phyloP scores from a whole-genome alignment of 495 filamentous ascomycete genomes.

The Geoglossum glabrum region DNA sequence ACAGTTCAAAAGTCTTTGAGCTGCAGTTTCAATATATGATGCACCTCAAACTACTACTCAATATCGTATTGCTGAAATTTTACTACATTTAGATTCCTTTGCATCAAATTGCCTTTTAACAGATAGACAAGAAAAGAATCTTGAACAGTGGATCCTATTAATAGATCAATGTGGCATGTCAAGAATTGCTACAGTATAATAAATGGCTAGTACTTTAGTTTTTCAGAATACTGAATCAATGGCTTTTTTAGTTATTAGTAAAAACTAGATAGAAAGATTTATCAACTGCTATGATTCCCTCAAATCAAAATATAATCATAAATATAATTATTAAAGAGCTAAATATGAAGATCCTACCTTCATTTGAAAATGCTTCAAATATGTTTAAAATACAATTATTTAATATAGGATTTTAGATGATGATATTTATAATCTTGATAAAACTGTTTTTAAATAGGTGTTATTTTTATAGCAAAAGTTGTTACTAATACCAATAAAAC shows the following conservation, averaged over 20 bases:
- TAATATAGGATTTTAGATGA: constrained; percentile 6
- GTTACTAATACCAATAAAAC: background rate
- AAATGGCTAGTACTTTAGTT: constrained; percentile 1
- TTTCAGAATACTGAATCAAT: background rate
- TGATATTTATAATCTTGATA: constrained; percentile 9
- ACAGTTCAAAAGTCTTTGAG: background rate
- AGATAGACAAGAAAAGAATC: background rate
- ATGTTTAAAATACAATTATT: background rate
- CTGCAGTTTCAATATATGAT: background rate
- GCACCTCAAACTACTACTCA: background rate
- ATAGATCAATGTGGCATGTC: constrained; percentile 3
- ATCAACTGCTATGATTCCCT: constrained; percentile 1
- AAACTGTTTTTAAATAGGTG: constrained; percentile 7
- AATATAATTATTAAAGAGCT: constrained; percentile 6
- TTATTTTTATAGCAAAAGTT: constrained; percentile 5
- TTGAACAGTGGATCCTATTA: constrained; percentile 1
- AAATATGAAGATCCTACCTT: constrained; percentile 2
- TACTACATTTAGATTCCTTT: background rate
- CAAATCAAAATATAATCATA: constrained; percentile 1
- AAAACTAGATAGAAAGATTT: background rate
- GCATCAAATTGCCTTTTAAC: constrained; percentile 1
- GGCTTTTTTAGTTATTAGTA: background rate
- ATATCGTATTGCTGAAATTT: background rate
- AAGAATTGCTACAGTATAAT: background rate
- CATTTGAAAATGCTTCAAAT: constrained; percentile 4